A percentile compares a stretch with the other conserved stretches of the same genome.
Conservation (phyloP, 2,329 filamentous ascomycete genomes). For the Pseudocercospora eumusae region DNA sequence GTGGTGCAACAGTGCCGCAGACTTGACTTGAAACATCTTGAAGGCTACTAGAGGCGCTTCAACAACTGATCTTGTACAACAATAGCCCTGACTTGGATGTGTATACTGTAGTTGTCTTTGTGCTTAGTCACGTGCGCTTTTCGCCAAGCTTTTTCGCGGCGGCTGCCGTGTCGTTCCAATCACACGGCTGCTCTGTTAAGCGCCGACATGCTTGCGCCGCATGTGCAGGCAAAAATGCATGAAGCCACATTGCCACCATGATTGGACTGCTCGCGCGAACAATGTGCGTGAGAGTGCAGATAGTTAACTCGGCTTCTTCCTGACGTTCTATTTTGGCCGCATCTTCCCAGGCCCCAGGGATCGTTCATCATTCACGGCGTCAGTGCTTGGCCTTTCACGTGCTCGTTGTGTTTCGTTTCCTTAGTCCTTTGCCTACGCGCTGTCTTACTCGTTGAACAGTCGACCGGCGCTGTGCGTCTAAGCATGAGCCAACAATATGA, state of each 20-base stretch:
- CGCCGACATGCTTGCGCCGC: slow-evolving; percentile 4
- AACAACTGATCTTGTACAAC: not conserved
- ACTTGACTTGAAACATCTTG: not conserved
- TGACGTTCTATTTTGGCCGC: slow-evolving; percentile 19
- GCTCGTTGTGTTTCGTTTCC: slow-evolving; percentile 16
- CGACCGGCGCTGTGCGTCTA: slow-evolving; percentile 21
- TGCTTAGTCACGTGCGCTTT: not conserved
- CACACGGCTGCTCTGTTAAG: not conserved
- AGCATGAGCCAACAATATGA: slow-evolving; percentile 38
- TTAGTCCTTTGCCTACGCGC: slow-evolving; percentile 23
- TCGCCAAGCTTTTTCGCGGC: not conserved
- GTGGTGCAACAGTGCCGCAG: not conserved
- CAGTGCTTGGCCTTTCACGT: slow-evolving; percentile 22
- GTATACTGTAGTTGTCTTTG: not conserved
- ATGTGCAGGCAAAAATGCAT: not conserved
- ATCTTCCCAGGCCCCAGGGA: slow-evolving; percentile 7
- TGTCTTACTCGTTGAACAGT: slow-evolving; percentile 28
- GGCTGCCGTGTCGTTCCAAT: not conserved
- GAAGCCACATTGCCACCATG: not conserved
- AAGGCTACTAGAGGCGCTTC: not conserved
- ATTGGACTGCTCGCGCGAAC: not conserved
- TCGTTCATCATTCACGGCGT: slow-evolving; percentile 14
- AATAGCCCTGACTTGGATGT: not conserved
- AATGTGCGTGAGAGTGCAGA: not conserved
- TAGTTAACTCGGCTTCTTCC: not conserved